Evolutionary conservation across 2,329 filamentous ascomycete genomes (phyloP), one percentile per base, ranked within the genome.

Genomic region (Hypoxylon sp.): DNA sequence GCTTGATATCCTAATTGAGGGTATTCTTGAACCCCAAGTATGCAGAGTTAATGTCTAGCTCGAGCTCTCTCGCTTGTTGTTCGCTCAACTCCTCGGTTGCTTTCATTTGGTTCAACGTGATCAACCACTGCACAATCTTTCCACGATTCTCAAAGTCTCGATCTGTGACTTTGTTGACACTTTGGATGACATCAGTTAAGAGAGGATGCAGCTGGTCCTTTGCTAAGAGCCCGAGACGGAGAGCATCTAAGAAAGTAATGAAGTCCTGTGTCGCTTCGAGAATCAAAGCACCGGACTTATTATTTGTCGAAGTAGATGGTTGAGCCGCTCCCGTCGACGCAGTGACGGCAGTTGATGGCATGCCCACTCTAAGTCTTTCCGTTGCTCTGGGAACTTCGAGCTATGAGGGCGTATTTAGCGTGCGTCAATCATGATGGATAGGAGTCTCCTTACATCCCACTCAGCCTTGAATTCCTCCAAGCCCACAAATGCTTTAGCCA

Each of bases 91-190:
- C 94, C 75, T 98, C 94, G 1, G 93, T 94, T 7, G 94, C 96
- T 77, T 93, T 93, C 96, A 99, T 98, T 81, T 98, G 94, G 78
- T 99, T 99, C 70, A 99, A 84, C 5, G 93, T 92, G 75, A 99
- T 99, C 72, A 99, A 86, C 96, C 96, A 99, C 79, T 98, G 94
- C 62, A 99, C 94, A 74, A 99, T 98, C 86, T 98, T 98, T 74
- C 93, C 94, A 72, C 97, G 91, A 77, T 91, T 94, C 73, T 98
- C 94, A 78, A 99, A 99, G 75, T 98, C 95, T 69, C 91, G 89
- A 78, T 97, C 94, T 2, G 95, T 98, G 70, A 99, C 96, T 77
- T 97, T 96, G 81, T 98, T 98, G 71, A 98, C 95, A 2, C 93
- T 94, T 76, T 98, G 95, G 68, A 99, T 99, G 17, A 98, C 93